These are phyloP conservation scores for Penicillium sp. DNA, from an alignment of 2,329 filamentous ascomycete species.

Conservation along the genomic window DNA sequence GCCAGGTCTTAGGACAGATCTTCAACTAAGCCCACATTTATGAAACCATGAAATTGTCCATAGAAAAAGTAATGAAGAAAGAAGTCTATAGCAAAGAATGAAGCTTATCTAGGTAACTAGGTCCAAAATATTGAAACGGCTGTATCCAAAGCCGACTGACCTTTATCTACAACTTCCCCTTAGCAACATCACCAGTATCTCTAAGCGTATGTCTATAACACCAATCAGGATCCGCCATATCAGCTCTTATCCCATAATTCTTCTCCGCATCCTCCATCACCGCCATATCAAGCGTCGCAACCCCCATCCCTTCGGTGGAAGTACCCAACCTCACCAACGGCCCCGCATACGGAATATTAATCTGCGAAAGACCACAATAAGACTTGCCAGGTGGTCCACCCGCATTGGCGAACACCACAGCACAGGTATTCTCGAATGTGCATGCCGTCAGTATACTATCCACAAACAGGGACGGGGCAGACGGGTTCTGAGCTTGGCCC, in stretches of 20 bases:
- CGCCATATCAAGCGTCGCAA: neutral
- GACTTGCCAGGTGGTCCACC: neutral
- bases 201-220: neutral
- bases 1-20: neutral
- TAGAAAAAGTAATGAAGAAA: no score
- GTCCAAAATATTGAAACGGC: no score
- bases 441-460: neutral
- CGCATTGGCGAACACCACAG: neutral
- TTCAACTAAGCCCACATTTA: no score
- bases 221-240: neutral
- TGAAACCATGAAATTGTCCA: no score
- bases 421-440: neutral
- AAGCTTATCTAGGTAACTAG: no score
- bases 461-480: neutral
- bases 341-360: neutral
- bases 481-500: slow-evolving; percentile 27
- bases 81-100: no score
- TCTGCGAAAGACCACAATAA: neutral
- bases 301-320: neutral
- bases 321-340: neutral
- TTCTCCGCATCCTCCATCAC: neutral
- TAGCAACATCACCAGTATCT: neutral
- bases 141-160: neutral
- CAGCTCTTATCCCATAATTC: neutral
- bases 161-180: neutral